Evolutionary conservation across 2,329 filamentous ascomycete genomes (phyloP).

Genomic region (Zelopaecilomyces penicillatus): DNA sequence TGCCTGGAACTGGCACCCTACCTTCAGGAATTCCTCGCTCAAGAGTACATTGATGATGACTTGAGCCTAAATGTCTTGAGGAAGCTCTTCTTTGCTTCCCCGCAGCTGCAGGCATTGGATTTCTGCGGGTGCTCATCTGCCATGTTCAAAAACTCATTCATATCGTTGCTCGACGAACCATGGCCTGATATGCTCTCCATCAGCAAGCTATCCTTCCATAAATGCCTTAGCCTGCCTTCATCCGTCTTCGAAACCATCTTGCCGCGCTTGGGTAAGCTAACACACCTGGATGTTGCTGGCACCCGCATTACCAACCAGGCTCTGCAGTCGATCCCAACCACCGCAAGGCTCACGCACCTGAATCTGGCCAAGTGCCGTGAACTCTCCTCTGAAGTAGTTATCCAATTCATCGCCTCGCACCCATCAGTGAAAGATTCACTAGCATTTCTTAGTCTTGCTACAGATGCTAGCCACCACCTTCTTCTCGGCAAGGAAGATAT

Average conservation of each 20-base stretch:
- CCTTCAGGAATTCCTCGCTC: slow-evolving; percentile 68
- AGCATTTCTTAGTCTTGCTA: slow-evolving; percentile 64
- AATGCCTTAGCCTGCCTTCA: slow-evolving; percentile 63
- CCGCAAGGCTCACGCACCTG: slow-evolving; percentile 66
- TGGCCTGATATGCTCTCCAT: slow-evolving; percentile 51
- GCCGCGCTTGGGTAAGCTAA: slow-evolving; percentile 60
- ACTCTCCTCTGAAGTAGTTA: slow-evolving; percentile 56
- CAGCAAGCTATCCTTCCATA: slow-evolving; percentile 65
- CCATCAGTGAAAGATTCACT: slow-evolving; percentile 57
- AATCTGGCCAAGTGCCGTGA: slow-evolving; percentile 70
- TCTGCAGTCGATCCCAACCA: slow-evolving; percentile 60
- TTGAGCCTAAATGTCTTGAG: slow-evolving; percentile 58
- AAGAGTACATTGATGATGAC: slow-evolving; percentile 75
- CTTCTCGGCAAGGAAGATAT: slow-evolving; percentile 60
- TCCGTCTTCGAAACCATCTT: slow-evolving; percentile 60
- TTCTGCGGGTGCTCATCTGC: slow-evolving; percentile 68
- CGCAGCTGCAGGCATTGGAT: slow-evolving; percentile 59
- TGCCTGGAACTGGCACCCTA: slow-evolving; percentile 65
- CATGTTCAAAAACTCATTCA: slow-evolving; percentile 58
- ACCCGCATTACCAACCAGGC: slow-evolving; percentile 68
- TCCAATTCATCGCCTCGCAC: slow-evolving; percentile 63
- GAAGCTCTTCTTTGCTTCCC: slow-evolving; percentile 62
- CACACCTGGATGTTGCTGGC: slow-evolving; percentile 72
- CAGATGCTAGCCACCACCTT: slow-evolving; percentile 64
- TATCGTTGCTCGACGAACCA: slow-evolving; percentile 41